A percentile compares a stretch with the other conserved stretches of the same genome.
Evolutionary conservation across 768 basidiomycete genomes (phyloP).

Genomic region (Pluteus cervinus): DNA sequence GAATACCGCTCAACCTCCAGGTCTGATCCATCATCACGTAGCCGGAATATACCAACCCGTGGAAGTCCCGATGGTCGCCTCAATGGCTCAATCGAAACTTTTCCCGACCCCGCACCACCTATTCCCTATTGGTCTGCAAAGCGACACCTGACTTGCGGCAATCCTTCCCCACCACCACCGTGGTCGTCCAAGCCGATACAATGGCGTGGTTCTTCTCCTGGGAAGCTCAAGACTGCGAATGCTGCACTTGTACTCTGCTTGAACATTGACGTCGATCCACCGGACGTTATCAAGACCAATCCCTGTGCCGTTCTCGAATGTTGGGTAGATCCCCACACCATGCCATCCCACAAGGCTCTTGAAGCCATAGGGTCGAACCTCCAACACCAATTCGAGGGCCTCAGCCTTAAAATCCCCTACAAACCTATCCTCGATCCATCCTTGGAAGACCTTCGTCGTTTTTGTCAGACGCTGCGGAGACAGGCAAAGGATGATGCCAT

Average conservation of each 20-base stretch:
- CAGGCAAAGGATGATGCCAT: slow-evolving; percentile 91
- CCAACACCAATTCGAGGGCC: slow-evolving; percentile 91
- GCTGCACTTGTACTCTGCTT: slow-evolving; percentile 88
- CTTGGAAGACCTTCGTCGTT: slow-evolving; percentile 86
- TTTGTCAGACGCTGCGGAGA: slow-evolving; percentile 77
- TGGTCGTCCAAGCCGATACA: slow-evolving; percentile 61
- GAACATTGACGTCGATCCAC: slow-evolving; percentile 97
- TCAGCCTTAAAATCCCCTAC: slow-evolving; percentile 91
- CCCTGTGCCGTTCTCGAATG: slow-evolving; percentile 94
- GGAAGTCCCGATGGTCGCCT: slow-evolving; percentile 29
- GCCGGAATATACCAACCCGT: slow-evolving; percentile 21
- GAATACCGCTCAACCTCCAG: slow-evolving; percentile 42
- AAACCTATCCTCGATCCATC: slow-evolving; percentile 95
- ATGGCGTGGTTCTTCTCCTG: slow-evolving; percentile 78
- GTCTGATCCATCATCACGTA: slow-evolving; percentile 41
- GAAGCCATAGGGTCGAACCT: slow-evolving; percentile 91
- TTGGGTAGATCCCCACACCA: slow-evolving; percentile 94
- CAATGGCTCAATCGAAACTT: slow-evolving; percentile 40
- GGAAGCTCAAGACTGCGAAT: slow-evolving; percentile 86
- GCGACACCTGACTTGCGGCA: slow-evolving; percentile 86
- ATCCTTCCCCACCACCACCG: slow-evolving; percentile 66
- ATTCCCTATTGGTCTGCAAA: slow-evolving; percentile 85
- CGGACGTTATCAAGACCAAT: slow-evolving; percentile 94
- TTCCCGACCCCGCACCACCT: slow-evolving; percentile 47
- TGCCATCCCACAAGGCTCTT: slow-evolving; percentile 89